Base-by-base conservation (phyloP, 1,284 basidiomycete species). In the Ustilago cynodontis region DNA sequence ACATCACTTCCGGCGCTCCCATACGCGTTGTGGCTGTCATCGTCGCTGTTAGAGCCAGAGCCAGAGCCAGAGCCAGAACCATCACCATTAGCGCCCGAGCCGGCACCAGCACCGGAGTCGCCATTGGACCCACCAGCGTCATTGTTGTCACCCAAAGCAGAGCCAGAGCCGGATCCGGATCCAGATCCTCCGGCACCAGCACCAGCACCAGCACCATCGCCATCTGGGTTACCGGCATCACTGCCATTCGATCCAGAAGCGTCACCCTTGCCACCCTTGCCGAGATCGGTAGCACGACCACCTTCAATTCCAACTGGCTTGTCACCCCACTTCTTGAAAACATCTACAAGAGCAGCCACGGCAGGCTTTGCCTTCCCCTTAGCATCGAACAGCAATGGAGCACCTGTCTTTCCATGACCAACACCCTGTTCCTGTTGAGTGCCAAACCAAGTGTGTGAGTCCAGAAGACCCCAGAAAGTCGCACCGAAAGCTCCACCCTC, bases 261-360 rank as follows among this genome's bases (percentile, higher is more conserved):
- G 11, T 28, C 41, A 49, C 31, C 43, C 22, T 35, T 49, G 39
- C 47, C 28, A 24, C 35, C 41, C 16, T 47, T 29, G 35, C 14
- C 60, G 10, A 69, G 39, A 28, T 71, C 72, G 5, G 31, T 52
- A 18, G 57, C 22, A 18, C 60, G 52, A 18, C 72, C 72, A 26
- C 47, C 47, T 49, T 63, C 50, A 60, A 75, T 70, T 49, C 72
- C 72, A n/a, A 54, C 72, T 1, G 55, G 67, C 61, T 75, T 75
- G 53, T 56, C 37, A 53, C 72, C 72, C 72, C 72, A 75, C 67
- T 75, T 70, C 64, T 71, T 75, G 57, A 75, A 75, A 18, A 75
- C 72, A 22, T 75, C 72, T 9, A 75, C 72, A 13, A 75, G 61
- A 8, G 72, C 72, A 64, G 72, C 72, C 22, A 71, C 60, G 2